Conservation (phyloP, 192 early-diverging fungal genomes). For the Linnemannia hyalina region DNA sequence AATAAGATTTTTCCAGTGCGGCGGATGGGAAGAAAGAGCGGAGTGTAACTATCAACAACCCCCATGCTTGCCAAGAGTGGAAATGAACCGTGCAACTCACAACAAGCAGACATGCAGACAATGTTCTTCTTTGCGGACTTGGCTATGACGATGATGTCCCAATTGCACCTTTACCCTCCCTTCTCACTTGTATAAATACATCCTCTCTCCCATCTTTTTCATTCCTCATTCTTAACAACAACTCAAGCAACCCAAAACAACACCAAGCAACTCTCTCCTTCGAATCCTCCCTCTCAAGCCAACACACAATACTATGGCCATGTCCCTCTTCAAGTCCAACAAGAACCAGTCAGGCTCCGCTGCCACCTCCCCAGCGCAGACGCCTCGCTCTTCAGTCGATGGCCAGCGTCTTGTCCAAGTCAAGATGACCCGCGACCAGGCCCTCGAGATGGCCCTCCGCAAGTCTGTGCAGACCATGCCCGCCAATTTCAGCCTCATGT, state of each 20-base stretch:
- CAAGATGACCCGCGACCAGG: conserved; percentile 8
- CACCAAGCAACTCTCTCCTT: not conserved
- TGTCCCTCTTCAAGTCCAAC: conserved; percentile 10
- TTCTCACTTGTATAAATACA: too few species aligned
- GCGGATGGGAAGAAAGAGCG: too few species aligned
- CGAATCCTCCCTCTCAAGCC: not conserved
- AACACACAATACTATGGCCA: too few species aligned
- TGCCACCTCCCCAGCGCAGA: conserved; percentile 13
- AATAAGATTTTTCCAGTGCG: too few species aligned
- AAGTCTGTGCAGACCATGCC: not conserved
- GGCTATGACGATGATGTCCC: too few species aligned
- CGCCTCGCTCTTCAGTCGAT: not conserved
- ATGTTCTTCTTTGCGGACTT: too few species aligned
- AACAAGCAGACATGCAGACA: too few species aligned
- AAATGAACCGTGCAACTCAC: too few species aligned
- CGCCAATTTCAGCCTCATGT: not conserved
- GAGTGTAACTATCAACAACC: too few species aligned
- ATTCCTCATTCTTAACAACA: not conserved
- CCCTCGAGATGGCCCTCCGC: not conserved
- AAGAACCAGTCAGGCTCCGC: conserved; percentile 11
- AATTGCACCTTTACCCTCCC: too few species aligned
- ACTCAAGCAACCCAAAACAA: not conserved
- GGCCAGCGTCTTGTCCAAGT: not conserved
- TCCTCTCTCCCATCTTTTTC: not conserved
- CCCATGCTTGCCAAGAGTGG: too few species aligned